Evolutionary conservation across 1,284 basidiomycete species (phyloP), one percentile per base, ranked within the genome.

Genomic region (Ustilago shanxiensis): DNA sequence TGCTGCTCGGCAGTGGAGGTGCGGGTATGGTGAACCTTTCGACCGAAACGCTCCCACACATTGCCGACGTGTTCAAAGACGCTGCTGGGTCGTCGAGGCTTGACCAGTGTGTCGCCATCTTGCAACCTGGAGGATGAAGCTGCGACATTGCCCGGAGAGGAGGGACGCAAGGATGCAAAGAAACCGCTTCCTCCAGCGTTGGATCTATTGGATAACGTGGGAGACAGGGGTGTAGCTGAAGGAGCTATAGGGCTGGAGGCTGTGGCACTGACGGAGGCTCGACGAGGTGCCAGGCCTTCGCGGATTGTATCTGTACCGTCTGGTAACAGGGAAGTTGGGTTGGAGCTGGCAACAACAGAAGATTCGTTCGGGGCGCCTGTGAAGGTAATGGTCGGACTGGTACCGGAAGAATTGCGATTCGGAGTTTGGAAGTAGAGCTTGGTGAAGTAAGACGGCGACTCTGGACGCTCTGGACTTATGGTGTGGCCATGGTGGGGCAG

Each of bases 31-130:
- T 73, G 78, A 16, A 81, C 76, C 44, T 74, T 78, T 44, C 76
- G 69, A 10, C 79, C 78, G 57, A 81, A 79, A 6, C 79, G 74
- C 54, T 81, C 81, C 62, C 75, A 78, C 9, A 83, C 73, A 33
- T 70, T 80, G 47, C 79, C 79, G 35, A 79, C 79, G n/a, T 80
- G 77, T 35, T 83, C 81, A 29, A 83, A 77, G 47, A 82, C 79
- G 65, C 79, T 83, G 72, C 81, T 80, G 9, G 79, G 77, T 20
- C 76, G 56, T 22, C 75, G 57, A 24, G 75, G 31, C 28, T 66
- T 73, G 20, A 47, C 56, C 16, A 33, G 39, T 13, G 16, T 6
- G 7, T 75, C 72, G 10, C 59, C 51, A 3, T 75, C 72, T 16
- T 70, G 60, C 4, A 37, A n/a, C 26, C 41, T 58, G 16, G 57